phyloP scores from a whole-genome alignment of 495 filamentous ascomycete genomes.

The Chaetomium fimeti region DNA sequence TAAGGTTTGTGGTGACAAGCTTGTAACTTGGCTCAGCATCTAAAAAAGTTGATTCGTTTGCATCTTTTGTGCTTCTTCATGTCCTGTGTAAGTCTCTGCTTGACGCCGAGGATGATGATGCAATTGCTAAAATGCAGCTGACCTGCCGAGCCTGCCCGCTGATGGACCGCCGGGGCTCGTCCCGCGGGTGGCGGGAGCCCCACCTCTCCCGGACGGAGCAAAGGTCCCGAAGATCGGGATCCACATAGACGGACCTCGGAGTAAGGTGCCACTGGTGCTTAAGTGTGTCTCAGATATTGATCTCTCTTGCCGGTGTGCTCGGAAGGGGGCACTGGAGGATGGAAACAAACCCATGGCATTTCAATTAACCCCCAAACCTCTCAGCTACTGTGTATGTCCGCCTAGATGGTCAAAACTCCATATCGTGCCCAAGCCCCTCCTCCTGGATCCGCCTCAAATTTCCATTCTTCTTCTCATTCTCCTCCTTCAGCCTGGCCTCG shows the following conservation, averaged over 20 bases:
- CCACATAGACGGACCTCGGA: not conserved
- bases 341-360: not conserved
- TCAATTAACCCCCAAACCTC: not conserved
- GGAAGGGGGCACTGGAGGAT: too few relatives aligned
- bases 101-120: not conserved
- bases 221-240: not conserved
- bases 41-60: not conserved
- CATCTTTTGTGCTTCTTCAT: too few relatives aligned
- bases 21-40: not conserved
- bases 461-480: slow-evolving; percentile 61
- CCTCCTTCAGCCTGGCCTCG: slow-evolving; percentile 73
- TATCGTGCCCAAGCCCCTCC: slow-evolving; percentile 42
- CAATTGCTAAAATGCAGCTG: not conserved
- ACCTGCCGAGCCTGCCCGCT: not conserved
- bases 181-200: not conserved
- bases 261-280: too few relatives aligned
- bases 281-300: not conserved
- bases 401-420: slow-evolving; percentile 39
- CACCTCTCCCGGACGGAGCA: not conserved
- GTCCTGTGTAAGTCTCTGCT: not conserved
- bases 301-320: not conserved
- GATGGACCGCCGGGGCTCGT: not conserved
- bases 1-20: not conserved
- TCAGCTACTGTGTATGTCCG: too few relatives aligned
- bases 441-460: slow-evolving; percentile 43